A percentile compares a stretch with the other conserved stretches of the same genome.
Evolutionary conservation across 75 land plant genomes (phyloP).

Genomic region (Pinus albicaulis): DNA sequence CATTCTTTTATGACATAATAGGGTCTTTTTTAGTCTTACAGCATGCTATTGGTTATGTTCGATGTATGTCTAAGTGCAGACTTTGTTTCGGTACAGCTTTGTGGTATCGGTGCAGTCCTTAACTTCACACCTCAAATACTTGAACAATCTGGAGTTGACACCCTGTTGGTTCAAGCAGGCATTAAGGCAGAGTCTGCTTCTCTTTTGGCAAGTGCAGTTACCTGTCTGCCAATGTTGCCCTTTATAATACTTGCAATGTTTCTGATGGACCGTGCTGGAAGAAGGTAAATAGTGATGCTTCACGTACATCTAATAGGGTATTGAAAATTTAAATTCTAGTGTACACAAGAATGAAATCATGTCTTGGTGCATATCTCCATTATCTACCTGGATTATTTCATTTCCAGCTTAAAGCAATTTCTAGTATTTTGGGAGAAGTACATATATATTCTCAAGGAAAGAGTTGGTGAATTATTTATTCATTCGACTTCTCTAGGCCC

Average conservation of each 20-base stretch:
- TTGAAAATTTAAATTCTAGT: background rate
- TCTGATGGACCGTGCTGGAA: constrained; percentile 40
- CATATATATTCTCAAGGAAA: background rate
- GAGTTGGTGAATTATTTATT: too few species aligned
- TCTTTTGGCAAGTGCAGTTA: constrained; percentile 35
- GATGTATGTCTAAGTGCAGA: background rate
- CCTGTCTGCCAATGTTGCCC: constrained; percentile 24
- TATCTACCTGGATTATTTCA: too few species aligned
- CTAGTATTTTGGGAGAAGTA: background rate
- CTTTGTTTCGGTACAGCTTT: constrained; percentile 21
- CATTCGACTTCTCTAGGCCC: too few species aligned
- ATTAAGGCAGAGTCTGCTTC: constrained; percentile 42
- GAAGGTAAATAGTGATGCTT: constrained; percentile 23
- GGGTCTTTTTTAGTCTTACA: background rate
- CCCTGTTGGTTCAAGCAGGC: constrained; percentile 15
- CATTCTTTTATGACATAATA: background rate
- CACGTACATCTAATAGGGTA: background rate
- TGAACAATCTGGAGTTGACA: constrained; percentile 35
- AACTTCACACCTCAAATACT: constrained; percentile 44
- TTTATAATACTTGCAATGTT: constrained; percentile 42
- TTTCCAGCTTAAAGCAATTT: too few species aligned
- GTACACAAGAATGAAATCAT: too few species aligned
- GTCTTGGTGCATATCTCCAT: too few species aligned
- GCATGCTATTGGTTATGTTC: background rate
- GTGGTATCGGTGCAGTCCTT: constrained; percentile 48